Percentiles rank a stretch among this genome's conserved stretches.
Evolutionary conservation across 2,329 filamentous ascomycete species (phyloP).

Genomic region (Verticillium alfalfae): DNA sequence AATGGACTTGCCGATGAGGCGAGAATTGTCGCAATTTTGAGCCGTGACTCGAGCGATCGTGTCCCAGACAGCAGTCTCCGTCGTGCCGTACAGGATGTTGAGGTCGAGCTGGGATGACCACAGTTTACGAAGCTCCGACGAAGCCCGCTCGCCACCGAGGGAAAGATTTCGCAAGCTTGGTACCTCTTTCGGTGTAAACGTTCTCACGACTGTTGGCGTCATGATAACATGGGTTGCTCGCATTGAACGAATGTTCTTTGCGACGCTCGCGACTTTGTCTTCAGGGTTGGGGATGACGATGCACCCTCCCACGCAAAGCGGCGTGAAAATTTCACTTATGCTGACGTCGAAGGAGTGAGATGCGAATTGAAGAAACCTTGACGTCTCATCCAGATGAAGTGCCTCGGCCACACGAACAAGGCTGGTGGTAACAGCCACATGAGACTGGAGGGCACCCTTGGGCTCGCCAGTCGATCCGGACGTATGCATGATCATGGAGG

Average conservation of each 20-base stretch:
- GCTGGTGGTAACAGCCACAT: conserved; percentile 10
- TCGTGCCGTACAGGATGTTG: conserved; percentile 14
- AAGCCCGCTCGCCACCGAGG: conserved; percentile 14
- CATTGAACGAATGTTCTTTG: conserved; percentile 10
- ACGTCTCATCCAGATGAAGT: background rate
- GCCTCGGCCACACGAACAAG: conserved; percentile 1
- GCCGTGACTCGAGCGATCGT: conserved; percentile 1
- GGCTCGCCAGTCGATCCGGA: conserved; percentile 16
- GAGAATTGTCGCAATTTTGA: background rate
- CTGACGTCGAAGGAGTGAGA: conserved; percentile 13
- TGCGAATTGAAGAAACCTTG: conserved; percentile 14
- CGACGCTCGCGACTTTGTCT: conserved; percentile 13
- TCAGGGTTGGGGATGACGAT: conserved; percentile 15
- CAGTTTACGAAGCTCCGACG: background rate
- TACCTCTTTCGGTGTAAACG: background rate
- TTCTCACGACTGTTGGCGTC: background rate
- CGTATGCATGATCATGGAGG: conserved; percentile 15
- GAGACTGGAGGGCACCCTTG: conserved; percentile 16
- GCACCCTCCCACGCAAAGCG: conserved; percentile 13
- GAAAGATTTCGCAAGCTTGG: background rate
- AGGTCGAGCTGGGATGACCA: background rate
- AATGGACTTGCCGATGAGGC: background rate
- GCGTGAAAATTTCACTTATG: conserved; percentile 10
- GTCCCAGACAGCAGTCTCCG: conserved; percentile 15
- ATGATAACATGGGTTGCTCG: conserved; percentile 1